phyloP scores from a whole-genome alignment of 176 grass and related monocot genomes.

The Saccharum officinarum region DNA sequence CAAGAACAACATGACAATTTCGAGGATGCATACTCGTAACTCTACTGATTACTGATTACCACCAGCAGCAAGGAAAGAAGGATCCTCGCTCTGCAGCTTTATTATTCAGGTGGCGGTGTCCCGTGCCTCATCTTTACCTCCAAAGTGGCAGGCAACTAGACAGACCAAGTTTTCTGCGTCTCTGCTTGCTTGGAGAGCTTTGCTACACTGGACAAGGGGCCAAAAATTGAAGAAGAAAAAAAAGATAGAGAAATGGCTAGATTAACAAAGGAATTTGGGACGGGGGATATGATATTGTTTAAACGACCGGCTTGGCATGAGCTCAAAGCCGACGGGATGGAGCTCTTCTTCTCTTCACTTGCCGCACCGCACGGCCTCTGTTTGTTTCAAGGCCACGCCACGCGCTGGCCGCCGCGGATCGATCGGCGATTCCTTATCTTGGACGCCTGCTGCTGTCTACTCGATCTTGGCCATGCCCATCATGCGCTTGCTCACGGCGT shows the following conservation, averaged over 20 bases:
- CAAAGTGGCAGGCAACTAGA: no score
- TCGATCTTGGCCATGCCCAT: conserved; percentile 89
- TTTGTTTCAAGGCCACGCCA: no score
- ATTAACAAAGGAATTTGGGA: not conserved
- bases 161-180: not conserved
- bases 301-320: no score
- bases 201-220: not conserved
- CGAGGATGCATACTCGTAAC: not conserved
- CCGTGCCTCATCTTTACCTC: not conserved
- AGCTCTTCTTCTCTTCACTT: conserved; percentile 19
- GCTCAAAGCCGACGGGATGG: not conserved
- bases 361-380: not conserved
- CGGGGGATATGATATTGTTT: not conserved
- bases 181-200: not conserved
- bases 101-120: not conserved
- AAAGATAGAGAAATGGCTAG: conserved; percentile 1
- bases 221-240: not conserved
- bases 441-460: not conserved
- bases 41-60: not conserved
- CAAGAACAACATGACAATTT: not conserved
- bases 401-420: not conserved
- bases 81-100: not conserved
- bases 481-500: conserved; percentile 49
- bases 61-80: not conserved
- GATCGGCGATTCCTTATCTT: not conserved